phyloP scores from a whole-genome alignment of 257 asterid genomes.

The Rubia yunnanensis region DNA sequence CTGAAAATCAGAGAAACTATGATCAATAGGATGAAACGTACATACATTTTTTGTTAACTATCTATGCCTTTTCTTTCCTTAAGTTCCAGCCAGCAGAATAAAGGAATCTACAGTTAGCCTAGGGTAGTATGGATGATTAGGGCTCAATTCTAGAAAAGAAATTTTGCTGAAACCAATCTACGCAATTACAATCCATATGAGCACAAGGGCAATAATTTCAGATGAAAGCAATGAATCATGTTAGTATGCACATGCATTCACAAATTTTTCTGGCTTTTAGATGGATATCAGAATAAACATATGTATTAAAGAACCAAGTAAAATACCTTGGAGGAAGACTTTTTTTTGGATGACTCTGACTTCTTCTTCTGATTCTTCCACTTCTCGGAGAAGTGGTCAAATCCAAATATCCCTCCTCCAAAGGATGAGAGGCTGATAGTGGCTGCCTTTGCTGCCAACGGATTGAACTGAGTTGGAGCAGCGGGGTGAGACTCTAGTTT shows the following conservation, averaged over 20 bases:
- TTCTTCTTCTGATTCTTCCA: conserved; percentile 51
- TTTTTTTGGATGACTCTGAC: conserved; percentile 46
- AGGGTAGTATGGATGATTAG: neutral
- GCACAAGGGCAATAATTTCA: neutral
- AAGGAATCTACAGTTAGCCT: neutral
- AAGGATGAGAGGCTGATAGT: conserved; percentile 78
- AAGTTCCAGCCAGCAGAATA: neutral
- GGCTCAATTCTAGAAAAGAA: neutral
- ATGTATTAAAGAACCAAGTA: neutral
- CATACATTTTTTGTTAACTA: neutral
- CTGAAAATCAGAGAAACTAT: conserved; percentile 32
- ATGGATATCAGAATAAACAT: neutral
- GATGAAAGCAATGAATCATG: neutral
- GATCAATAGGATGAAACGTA: conserved; percentile 1
- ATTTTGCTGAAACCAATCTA: neutral
- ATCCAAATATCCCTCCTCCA: conserved; percentile 91
- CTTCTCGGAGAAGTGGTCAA: conserved; percentile 62
- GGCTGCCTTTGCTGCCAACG: conserved; percentile 92
- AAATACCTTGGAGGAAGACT: conserved; percentile 57
- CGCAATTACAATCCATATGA: neutral
- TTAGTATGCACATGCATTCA: neutral
- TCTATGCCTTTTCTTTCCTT: neutral
- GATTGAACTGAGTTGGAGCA: conserved; percentile 59
- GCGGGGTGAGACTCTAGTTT: conserved; percentile 37
- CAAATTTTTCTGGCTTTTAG: no score